These are phyloP conservation scores for Hanseniaspora singularis DNA, from an alignment of 805 yeast genomes.

Conservation along the genomic window DNA sequence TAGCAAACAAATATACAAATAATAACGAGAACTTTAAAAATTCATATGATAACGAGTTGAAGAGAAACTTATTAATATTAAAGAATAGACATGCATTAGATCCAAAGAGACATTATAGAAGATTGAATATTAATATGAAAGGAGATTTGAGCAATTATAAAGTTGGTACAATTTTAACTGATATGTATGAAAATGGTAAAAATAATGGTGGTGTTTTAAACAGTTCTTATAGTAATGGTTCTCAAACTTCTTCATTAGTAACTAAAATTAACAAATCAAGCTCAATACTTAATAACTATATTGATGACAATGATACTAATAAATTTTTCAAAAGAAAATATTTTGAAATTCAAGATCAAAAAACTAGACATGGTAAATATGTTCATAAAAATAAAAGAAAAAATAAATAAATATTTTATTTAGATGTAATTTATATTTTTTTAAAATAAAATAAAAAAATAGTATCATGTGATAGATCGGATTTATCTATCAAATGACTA, in stretches of 20 bases:
- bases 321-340: conserved; percentile 79
- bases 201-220: conserved; percentile 28
- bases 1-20: conserved; percentile 1
- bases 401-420: conserved; percentile 37
- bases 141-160: conserved; percentile 68
- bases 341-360: conserved; percentile 57
- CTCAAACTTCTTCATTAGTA: conserved; percentile 34
- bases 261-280: conserved; percentile 60
- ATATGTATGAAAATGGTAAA: conserved; percentile 58
- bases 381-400: conserved; percentile 31
- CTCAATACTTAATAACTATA: conserved; percentile 69
- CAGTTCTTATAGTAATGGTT: conserved; percentile 19
- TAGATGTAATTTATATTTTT: neutral
- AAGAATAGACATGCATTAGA: conserved; percentile 84
- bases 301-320: conserved; percentile 57
- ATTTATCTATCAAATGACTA: too few species aligned
- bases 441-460: too few species aligned
- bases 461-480: too few species aligned
- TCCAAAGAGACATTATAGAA: conserved; percentile 90
- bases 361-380: conserved; percentile 28
- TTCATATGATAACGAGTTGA: conserved; percentile 54
- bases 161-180: conserved; percentile 78
- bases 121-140: conserved; percentile 47
- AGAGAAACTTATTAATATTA: conserved; percentile 65
- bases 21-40: conserved; percentile 38